These are phyloP conservation scores for Alternaria postmessia DNA, from an alignment of 2,329 filamentous ascomycete genomes.

Conservation along the genomic window DNA sequence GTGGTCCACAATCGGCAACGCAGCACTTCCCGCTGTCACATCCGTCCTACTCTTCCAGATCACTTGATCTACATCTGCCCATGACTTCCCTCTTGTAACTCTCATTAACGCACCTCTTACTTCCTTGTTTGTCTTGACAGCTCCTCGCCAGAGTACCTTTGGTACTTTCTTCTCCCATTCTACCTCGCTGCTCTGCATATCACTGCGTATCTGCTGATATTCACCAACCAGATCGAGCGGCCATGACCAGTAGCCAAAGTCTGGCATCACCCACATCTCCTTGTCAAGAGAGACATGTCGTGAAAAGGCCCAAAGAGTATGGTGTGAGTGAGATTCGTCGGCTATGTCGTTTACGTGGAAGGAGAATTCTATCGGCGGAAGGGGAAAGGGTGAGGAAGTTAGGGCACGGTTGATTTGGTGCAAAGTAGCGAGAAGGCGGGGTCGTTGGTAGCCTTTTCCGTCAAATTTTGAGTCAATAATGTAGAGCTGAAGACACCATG, in stretches of 20 bases:
- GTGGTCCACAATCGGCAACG: constrained; percentile 32
- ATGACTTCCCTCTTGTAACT: constrained; percentile 21
- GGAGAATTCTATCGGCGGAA: constrained; percentile 63
- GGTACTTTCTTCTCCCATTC: constrained; percentile 26
- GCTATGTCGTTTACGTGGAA: constrained; percentile 54
- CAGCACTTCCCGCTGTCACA: constrained; percentile 9
- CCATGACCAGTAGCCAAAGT: constrained; percentile 38
- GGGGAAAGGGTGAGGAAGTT: constrained; percentile 56
- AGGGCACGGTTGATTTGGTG: constrained; percentile 54
- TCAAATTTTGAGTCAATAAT: constrained; percentile 38
- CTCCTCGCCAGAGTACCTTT: constrained; percentile 44
- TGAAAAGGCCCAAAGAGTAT: constrained; percentile 26
- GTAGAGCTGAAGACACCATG: constrained; percentile 37
- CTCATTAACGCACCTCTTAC: constrained; percentile 20
- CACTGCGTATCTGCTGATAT: constrained; percentile 22
- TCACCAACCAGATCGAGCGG: constrained; percentile 24
- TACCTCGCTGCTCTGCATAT: constrained; percentile 18
- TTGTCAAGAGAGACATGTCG: constrained; percentile 18
- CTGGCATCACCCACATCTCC: constrained; percentile 33
- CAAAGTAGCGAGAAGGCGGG: constrained; percentile 56
- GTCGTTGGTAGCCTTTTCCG: constrained; percentile 26
- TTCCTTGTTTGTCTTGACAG: constrained; percentile 33
- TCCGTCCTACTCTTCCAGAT: constrained; percentile 22
- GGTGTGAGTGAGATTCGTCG: constrained; percentile 18
- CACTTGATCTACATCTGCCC: constrained; percentile 28